Percentiles rank a stretch among this genome's conserved stretches.
Evolutionary conservation across 148 eudicot genomes (phyloP).

Genomic region (Cornus suecica): DNA sequence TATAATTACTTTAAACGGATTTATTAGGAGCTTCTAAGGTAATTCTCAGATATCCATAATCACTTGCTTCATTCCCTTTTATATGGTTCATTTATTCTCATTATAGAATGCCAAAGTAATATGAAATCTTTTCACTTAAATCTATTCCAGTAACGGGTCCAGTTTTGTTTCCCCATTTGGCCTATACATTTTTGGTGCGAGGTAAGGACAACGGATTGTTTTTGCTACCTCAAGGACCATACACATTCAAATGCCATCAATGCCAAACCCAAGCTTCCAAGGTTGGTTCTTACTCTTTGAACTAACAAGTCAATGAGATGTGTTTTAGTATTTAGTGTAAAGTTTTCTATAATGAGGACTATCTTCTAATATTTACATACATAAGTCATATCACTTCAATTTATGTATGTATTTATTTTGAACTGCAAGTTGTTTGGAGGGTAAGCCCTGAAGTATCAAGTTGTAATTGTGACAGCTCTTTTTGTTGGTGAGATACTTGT

Average conservation of each 20-base stretch:
- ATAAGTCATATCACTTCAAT: conserved; percentile 1
- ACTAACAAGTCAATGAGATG: not conserved
- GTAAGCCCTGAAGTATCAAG: conserved; percentile 3
- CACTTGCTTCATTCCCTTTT: not conserved
- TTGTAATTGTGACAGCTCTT: not conserved
- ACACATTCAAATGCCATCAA: not conserved
- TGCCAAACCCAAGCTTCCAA: not conserved
- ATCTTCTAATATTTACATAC: not conserved
- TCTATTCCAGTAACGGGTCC: not conserved
- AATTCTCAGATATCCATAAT: not conserved
- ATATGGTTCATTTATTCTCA: not conserved
- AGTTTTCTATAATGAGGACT: not conserved
- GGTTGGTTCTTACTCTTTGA: conserved; percentile 10
- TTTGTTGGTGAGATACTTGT: not conserved
- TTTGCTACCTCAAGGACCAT: not conserved
- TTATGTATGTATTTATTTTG: too few relatives aligned
- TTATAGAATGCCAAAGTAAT: not conserved
- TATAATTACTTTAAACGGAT: not conserved
- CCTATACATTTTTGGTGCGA: not conserved
- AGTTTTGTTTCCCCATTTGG: not conserved
- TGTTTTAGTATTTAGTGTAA: too few relatives aligned
- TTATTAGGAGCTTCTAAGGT: not conserved
- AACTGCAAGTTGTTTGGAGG: not conserved
- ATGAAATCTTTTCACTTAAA: not conserved
- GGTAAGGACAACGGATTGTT: not conserved